Evolutionary conservation across 495 filamentous ascomycete species (phyloP).

Genomic region (Penicillium daleae): DNA sequence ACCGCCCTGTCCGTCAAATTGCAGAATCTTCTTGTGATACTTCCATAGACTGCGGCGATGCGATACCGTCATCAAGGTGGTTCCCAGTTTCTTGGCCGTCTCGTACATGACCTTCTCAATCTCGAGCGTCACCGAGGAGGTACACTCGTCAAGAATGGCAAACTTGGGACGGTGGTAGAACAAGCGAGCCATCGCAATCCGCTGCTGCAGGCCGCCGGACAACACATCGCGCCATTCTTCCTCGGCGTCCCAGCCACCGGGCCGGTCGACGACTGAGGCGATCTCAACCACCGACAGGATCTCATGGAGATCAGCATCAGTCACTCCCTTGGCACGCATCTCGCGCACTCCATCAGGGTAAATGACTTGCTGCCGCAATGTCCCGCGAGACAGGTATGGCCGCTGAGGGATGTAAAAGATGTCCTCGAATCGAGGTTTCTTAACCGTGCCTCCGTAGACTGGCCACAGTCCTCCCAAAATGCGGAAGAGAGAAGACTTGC

Average conservation of each 20-base stretch:
- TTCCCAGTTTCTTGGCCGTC: slow-evolving; percentile 84
- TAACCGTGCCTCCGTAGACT: slow-evolving; percentile 93
- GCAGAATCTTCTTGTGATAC: slow-evolving; percentile 89
- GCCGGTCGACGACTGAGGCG: slow-evolving; percentile 78
- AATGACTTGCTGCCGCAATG: slow-evolving; percentile 91
- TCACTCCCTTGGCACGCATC: slow-evolving; percentile 83
- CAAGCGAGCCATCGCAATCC: slow-evolving; percentile 95
- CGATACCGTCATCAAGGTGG: slow-evolving; percentile 94
- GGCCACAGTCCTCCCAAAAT: slow-evolving; percentile 98
- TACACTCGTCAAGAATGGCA: slow-evolving; percentile 97
- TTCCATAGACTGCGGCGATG: slow-evolving; percentile 93
- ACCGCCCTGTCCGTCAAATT: slow-evolving; percentile 92
- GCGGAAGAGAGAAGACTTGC: slow-evolving; percentile 92
- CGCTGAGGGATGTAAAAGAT: slow-evolving; percentile 99
- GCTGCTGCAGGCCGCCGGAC: slow-evolving; percentile 88
- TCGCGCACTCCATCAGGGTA: slow-evolving; percentile 89
- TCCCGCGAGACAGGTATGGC: slow-evolving; percentile 87
- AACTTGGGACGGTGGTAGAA: slow-evolving; percentile 92
- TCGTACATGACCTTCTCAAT: slow-evolving; percentile 97
- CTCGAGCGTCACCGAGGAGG: slow-evolving; percentile 87
- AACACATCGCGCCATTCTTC: slow-evolving; percentile 95
- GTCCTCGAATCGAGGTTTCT: slow-evolving; percentile 83
- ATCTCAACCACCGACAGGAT: slow-evolving; percentile 82
- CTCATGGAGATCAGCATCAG: slow-evolving; percentile 75
- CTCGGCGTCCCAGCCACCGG: slow-evolving; percentile 89